Base-by-base conservation (phyloP, 1,284 basidiomycete genomes). In the Takashimella koratensis region DNA sequence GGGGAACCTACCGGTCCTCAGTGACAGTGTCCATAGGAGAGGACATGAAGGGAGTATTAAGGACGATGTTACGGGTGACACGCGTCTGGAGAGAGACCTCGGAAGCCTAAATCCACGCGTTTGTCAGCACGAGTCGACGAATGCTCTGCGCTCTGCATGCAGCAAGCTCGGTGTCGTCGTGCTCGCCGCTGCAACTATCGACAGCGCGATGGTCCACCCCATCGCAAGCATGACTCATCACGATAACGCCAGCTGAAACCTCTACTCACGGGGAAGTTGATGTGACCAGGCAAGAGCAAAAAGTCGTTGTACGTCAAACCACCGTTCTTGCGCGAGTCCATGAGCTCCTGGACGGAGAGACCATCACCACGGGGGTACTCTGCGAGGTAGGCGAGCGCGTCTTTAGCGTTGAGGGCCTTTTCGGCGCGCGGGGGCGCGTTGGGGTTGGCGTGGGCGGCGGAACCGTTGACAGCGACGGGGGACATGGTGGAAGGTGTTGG, bases 21-120 rank as follows among this genome's bases (percentile, higher is more conserved):
- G 96, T 98, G 63, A 99, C 95, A 27, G 95, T 98, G 80, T 99
- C 95, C 95, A 99, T 99, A 42, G 96, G 95, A 56, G 91, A 95
- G 74, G 91, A 96, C 79, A 98, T 81, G 79, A 99, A 96, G 0
- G 96, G 95, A 0, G 94, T 94, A 79, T 93, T 97, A 68, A 99
- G 83, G 42, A 83, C 80, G 63, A 98, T 90, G 70, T 97, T 97
- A 54, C 88, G 85, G 45, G 95, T 97, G 52, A 98, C 86, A 52
- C 82, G 71, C 66, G 86, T 89, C 78, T 96, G 90, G 3, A 92
- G 86, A 61, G 83, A 76, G 66, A 96, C 94, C 49, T 86, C 83
- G 10, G 71, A 66, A 23, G 76, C 71, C 62, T 66, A 48, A 3
- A 48, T n/a, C 42, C 43, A 47, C 6, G 24, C 36, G 36, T 57